phyloP scores from a whole-genome alignment of 1,139 yeast species.

The Candida sanyaensis region DNA sequence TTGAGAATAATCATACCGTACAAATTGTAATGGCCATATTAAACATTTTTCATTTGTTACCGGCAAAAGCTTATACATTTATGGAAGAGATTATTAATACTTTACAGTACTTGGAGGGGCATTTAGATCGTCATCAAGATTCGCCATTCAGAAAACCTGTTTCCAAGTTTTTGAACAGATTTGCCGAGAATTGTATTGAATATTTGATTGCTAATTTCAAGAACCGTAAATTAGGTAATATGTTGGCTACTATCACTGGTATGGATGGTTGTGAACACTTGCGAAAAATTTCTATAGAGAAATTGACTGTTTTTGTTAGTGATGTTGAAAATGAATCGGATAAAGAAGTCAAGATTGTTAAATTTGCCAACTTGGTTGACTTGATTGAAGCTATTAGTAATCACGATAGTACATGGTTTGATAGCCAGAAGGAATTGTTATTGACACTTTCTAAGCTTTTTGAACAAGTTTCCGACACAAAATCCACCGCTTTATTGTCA shows the following conservation, averaged over 20 bases:
- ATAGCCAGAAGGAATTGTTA: conserved; percentile 50
- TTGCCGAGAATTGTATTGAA: conserved; percentile 72
- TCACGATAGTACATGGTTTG: conserved; percentile 65
- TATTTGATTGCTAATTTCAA: conserved; percentile 70
- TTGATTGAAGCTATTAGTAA: conserved; percentile 54
- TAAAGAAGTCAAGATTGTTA: conserved; percentile 57
- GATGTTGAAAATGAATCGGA: conserved; percentile 48
- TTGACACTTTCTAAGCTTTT: conserved; percentile 47
- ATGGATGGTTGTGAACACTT: conserved; percentile 60
- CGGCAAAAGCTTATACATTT: conserved; percentile 89
- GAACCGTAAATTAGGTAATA: conserved; percentile 67
- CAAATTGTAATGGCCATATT: conserved; percentile 88
- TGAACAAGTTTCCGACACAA: conserved; percentile 45
- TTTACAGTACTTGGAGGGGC: conserved; percentile 76
- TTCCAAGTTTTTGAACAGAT: conserved; percentile 83
- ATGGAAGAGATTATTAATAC: conserved; percentile 84
- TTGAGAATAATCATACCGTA: conserved; percentile 78
- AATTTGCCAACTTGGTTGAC: conserved; percentile 72
- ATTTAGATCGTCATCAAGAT: conserved; percentile 77
- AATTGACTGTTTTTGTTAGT: conserved; percentile 41
- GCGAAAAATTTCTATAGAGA: conserved; percentile 54
- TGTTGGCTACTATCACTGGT: conserved; percentile 63
- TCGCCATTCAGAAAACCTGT: conserved; percentile 95
- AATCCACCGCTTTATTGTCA: conserved; percentile 52
- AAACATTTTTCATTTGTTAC: conserved; percentile 88